Percentiles rank a stretch among this genome's conserved stretches.
These are phyloP conservation scores for Anisogramma anomala DNA, from an alignment of 2,329 filamentous ascomycete species.

Conservation along the genomic window DNA sequence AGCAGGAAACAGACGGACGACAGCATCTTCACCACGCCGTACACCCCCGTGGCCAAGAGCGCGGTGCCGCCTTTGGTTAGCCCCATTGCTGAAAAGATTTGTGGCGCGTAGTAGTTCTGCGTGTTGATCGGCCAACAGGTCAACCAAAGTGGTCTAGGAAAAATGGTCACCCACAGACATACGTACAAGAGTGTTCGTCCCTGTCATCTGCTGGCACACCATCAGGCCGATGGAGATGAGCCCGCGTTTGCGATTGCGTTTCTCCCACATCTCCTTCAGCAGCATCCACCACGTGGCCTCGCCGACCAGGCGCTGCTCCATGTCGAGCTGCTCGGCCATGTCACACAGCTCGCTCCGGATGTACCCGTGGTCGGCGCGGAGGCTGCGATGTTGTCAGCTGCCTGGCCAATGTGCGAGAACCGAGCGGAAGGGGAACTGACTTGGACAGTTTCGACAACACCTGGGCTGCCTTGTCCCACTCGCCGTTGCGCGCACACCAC, in stretches of 20 bases:
- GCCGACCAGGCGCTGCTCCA: conserved; percentile 44
- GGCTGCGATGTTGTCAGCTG: conserved; percentile 28
- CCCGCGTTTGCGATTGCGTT: conserved; percentile 51
- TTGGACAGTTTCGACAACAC: conserved; percentile 42
- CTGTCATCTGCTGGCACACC: conserved; percentile 14
- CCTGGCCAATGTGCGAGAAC: background rate
- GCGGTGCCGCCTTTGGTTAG: conserved; percentile 42
- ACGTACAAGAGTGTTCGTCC: conserved; percentile 5
- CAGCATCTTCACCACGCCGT: conserved; percentile 55
- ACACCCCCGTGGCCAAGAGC: conserved; percentile 63
- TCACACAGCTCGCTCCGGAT: conserved; percentile 52
- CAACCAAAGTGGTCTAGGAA: background rate
- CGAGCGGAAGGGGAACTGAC: conserved; percentile 17
- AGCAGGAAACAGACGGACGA: conserved; percentile 53
- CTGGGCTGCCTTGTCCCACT: conserved; percentile 50
- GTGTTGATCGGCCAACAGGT: background rate
- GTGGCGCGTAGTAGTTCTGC: conserved; percentile 55
- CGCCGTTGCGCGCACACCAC: conserved; percentile 55
- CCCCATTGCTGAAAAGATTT: conserved; percentile 56
- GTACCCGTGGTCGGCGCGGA: conserved; percentile 41
- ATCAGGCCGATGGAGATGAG: conserved; percentile 47
- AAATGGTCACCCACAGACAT: background rate
- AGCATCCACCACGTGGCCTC: conserved; percentile 44
- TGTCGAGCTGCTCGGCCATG: conserved; percentile 56
- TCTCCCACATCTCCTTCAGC: conserved; percentile 51